Evolutionary conservation across 305 asterid genomes (phyloP).

Genomic region (Fraxinus angustifolia): DNA sequence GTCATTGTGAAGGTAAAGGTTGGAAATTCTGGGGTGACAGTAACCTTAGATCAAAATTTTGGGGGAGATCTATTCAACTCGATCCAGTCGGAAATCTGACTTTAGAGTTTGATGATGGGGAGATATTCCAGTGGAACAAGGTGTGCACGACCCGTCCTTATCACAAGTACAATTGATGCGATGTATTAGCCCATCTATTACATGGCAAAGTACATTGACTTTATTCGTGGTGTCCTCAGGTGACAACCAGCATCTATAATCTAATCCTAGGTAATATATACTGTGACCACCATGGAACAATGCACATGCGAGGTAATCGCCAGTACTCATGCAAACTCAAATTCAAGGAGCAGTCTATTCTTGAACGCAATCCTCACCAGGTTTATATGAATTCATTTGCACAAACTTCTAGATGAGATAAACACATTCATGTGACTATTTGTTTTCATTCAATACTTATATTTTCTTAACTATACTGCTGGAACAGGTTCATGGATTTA

Average conservation of each 20-base stretch:
- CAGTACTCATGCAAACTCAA: conserved; percentile 82
- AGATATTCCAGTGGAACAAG: conserved; percentile 91
- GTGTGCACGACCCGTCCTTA: conserved; percentile 27
- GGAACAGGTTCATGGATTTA: conserved; percentile 78
- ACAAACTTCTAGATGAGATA: not conserved
- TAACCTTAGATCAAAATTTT: conserved; percentile 79
- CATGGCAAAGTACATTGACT: not conserved
- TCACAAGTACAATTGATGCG: not conserved
- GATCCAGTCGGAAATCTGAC: conserved; percentile 85
- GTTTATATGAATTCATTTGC: conserved; percentile 15
- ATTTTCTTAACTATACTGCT: conserved; percentile 22
- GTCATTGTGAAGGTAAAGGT: conserved; percentile 94
- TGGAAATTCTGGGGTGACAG: conserved; percentile 92
- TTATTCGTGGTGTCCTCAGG: conserved; percentile 43
- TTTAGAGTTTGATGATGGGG: conserved; percentile 88
- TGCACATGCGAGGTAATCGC: conserved; percentile 82
- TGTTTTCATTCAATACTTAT: not conserved
- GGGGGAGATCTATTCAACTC: conserved; percentile 94
- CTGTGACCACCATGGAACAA: conserved; percentile 86
- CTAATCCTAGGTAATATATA: conserved; percentile 83
- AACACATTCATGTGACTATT: not conserved
- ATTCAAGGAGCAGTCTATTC: conserved; percentile 91
- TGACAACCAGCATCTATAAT: conserved; percentile 83
- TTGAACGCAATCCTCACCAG: conserved; percentile 95
- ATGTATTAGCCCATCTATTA: not conserved